phyloP scores from a whole-genome alignment of 345 rosid genomes.

The Pistacia atlantica region DNA sequence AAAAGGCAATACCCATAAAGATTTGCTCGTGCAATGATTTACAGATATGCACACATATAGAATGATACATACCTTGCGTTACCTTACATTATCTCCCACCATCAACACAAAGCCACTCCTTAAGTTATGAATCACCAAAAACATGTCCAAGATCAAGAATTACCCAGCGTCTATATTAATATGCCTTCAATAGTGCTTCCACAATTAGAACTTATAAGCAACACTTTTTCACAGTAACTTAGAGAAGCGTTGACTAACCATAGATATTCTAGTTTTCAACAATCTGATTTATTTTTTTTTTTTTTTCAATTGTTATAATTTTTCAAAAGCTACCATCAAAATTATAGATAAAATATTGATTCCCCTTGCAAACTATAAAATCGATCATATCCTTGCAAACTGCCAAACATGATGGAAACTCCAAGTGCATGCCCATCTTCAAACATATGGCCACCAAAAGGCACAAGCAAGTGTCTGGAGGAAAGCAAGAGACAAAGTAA shows the following conservation, averaged over 20 bases:
- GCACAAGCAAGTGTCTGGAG: slow-evolving; percentile 9
- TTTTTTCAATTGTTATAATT: not conserved
- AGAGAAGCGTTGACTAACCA: not conserved
- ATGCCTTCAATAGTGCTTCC: not conserved
- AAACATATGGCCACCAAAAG: slow-evolving; percentile 3
- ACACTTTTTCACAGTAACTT: not conserved
- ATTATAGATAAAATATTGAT: not conserved
- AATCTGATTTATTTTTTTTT: not conserved
- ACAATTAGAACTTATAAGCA: not conserved
- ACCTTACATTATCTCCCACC: not conserved
- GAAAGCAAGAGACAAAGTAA: slow-evolving; percentile 25
- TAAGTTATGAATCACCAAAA: not conserved
- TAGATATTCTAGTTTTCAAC: not conserved
- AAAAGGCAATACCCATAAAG: not conserved
- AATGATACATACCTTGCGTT: not conserved
- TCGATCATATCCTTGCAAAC: not conserved
- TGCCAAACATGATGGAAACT: not conserved
- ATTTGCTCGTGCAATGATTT: not conserved
- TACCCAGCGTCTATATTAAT: not conserved
- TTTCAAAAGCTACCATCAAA: not conserved
- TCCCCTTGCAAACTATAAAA: too few species aligned
- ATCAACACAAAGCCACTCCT: not conserved
- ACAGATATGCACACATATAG: not conserved
- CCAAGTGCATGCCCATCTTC: slow-evolving; percentile 8
- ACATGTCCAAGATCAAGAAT: not conserved